Percentiles rank a stretch among this genome's conserved stretches.
Conservation (phyloP, 495 filamentous ascomycete genomes). For the Podospora didyma region DNA sequence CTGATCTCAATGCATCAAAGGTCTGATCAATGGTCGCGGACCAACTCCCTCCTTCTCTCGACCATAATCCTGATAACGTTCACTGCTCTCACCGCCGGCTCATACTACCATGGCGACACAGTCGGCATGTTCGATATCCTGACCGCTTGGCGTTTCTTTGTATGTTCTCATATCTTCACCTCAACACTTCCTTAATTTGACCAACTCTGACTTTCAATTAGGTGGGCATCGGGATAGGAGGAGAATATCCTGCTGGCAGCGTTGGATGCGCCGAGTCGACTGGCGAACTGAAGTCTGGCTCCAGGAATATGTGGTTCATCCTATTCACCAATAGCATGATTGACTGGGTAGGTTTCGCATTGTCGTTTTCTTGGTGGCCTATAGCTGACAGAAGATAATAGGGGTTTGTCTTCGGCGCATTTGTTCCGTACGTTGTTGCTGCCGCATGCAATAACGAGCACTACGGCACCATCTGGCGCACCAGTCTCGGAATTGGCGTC, state of each 20-base stretch:
- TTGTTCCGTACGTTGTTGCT: slow-evolving; percentile 68
- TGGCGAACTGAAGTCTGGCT: slow-evolving; percentile 74
- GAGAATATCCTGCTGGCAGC: slow-evolving; percentile 87
- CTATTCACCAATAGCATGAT: slow-evolving; percentile 91
- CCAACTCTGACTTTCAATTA: slow-evolving; percentile 5
- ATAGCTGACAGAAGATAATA: neutral
- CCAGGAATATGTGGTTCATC: slow-evolving; percentile 85
- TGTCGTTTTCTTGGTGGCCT: neutral
- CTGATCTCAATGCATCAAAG: neutral
- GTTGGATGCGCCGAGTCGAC: slow-evolving; percentile 82
- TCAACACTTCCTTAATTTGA: neutral
- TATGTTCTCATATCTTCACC: slow-evolving; percentile 55
- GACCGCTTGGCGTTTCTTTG: slow-evolving; percentile 81
- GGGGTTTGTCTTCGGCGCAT: slow-evolving; percentile 70
- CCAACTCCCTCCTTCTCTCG: slow-evolving; percentile 72
- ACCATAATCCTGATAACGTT: slow-evolving; percentile 82
- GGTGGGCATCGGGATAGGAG: slow-evolving; percentile 55
- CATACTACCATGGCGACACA: slow-evolving; percentile 63
- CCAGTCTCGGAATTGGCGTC: slow-evolving; percentile 72
- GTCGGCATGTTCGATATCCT: slow-evolving; percentile 75
- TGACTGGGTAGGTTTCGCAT: slow-evolving; percentile 45
- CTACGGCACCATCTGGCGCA: slow-evolving; percentile 69
- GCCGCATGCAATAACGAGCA: slow-evolving; percentile 66
- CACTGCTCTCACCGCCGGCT: slow-evolving; percentile 71
- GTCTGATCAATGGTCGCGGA: slow-evolving; percentile 79